A percentile compares a stretch with the other conserved stretches of the same genome.
Conservation (phyloP, 2,329 filamentous ascomycete genomes). For the Phyllosticta citriasiana region DNA sequence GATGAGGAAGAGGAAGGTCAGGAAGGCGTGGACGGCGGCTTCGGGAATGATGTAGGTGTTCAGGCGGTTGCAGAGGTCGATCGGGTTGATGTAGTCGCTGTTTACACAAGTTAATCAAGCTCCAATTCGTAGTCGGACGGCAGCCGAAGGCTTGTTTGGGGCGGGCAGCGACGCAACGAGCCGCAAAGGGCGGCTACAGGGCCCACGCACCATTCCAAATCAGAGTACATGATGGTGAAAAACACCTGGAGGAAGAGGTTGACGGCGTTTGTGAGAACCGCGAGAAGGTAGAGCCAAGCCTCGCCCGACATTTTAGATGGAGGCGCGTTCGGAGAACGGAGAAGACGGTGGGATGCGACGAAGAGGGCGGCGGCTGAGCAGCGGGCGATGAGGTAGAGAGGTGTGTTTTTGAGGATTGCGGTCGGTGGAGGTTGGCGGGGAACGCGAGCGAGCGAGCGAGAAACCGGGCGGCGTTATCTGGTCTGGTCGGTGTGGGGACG, state of each 20-base stretch:
- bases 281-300: constrained; percentile 95
- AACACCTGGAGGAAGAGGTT: constrained; percentile 99
- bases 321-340: not conserved
- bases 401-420: constrained; percentile 8
- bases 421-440: constrained; percentile 9
- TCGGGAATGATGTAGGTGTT: constrained; percentile 99
- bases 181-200: not conserved
- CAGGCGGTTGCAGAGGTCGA: constrained; percentile 99
- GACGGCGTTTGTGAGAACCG: constrained; percentile 98
- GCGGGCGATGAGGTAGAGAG: not conserved
- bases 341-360: not conserved
- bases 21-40: constrained; percentile 90
- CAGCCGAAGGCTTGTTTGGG: not conserved
- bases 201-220: constrained; percentile 86
- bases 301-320: constrained; percentile 75
- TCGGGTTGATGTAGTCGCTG: constrained; percentile 99
- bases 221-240: constrained; percentile 99
- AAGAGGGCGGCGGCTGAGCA: not conserved
- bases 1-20: constrained; percentile 92
- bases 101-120: constrained; percentile 3
- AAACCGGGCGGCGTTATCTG: constrained; percentile 6
- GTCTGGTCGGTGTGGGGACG: constrained; percentile 1
- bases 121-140: not conserved
- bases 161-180: not conserved
- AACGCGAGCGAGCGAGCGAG: constrained; percentile 1